Evolutionary conservation across 352 stramenopile genomes (phyloP).

Genomic region (Saprolegnia diclina): DNA sequence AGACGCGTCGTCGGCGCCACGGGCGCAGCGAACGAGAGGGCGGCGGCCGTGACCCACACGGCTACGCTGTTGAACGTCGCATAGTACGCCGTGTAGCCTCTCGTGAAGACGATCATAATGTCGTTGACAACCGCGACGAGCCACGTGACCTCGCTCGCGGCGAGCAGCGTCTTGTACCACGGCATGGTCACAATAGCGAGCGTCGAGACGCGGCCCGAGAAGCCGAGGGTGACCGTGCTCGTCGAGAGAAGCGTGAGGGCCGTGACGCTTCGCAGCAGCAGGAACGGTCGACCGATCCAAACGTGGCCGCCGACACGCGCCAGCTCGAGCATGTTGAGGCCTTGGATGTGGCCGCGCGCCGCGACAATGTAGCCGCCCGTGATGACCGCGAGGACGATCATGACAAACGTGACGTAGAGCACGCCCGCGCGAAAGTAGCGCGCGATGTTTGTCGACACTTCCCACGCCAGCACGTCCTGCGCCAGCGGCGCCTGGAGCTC

Average conservation of each 20-base stretch:
- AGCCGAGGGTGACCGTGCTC: not conserved
- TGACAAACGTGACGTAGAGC: slow-evolving; percentile 10
- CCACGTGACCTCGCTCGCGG: slow-evolving; percentile 16
- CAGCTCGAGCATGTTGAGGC: slow-evolving; percentile 9
- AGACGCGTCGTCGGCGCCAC: not conserved
- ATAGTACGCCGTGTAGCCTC: not conserved
- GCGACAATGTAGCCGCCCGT: not conserved
- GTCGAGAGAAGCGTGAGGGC: slow-evolving; percentile 6
- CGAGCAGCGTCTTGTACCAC: slow-evolving; percentile 22
- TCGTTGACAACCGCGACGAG: slow-evolving; percentile 13
- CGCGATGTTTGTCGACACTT: slow-evolving; percentile 4
- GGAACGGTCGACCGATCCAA: slow-evolving; percentile 16
- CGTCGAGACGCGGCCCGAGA: not conserved
- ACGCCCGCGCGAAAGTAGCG: not conserved
- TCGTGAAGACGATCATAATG: not conserved
- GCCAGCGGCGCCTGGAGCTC: not conserved
- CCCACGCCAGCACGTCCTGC: not conserved
- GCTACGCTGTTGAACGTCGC: not conserved
- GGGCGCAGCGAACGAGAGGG: not conserved
- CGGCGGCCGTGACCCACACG: slow-evolving; percentile 10
- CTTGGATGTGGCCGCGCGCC: not conserved
- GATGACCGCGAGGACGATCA: not conserved
- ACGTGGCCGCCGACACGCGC: slow-evolving; percentile 5
- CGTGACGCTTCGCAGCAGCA: not conserved
- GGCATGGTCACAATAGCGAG: not conserved